Evolutionary conservation across 371 early-diverging fungal species (phyloP).

Genomic region (Mortierella sp.): DNA sequence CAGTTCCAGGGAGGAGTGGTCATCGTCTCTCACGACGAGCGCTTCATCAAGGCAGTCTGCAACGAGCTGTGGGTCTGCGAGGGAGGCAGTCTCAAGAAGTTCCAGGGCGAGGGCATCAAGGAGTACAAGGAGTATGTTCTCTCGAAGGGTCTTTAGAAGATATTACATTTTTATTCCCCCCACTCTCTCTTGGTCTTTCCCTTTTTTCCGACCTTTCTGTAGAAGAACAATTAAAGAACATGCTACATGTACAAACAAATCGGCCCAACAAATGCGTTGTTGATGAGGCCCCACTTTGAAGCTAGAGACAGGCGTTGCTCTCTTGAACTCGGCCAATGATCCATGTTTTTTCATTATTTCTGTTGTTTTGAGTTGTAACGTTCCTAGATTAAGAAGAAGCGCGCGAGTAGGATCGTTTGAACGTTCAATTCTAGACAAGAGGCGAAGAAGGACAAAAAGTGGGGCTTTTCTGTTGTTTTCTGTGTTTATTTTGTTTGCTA

Average conservation of each 20-base stretch:
- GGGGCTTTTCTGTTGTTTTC: neutral
- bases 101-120: constrained; percentile 83
- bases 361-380: neutral
- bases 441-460: neutral
- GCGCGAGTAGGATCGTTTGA: neutral
- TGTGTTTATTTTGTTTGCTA: neutral
- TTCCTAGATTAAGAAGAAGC: neutral
- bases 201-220: neutral
- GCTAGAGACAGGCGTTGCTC: neutral
- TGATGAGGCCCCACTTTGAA: neutral
- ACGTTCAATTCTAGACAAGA: neutral
- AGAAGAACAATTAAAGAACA: constrained; percentile 1
- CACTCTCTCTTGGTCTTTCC: neutral
- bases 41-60: constrained; percentile 95
- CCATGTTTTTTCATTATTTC: constrained; percentile 2
- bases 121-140: constrained; percentile 85
- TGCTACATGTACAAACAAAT: neutral
- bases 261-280: neutral
- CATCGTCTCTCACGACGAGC: constrained; percentile 98
- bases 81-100: constrained; percentile 79
- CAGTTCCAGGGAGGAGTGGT: constrained; percentile 97
- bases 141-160: constrained; percentile 35
- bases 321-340: constrained; percentile 1
- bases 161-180: neutral
- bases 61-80: constrained; percentile 98